Evolutionary conservation across 495 filamentous ascomycete species (phyloP), one percentile per base, ranked within the genome.

Genomic region (Penicillium angulare): DNA sequence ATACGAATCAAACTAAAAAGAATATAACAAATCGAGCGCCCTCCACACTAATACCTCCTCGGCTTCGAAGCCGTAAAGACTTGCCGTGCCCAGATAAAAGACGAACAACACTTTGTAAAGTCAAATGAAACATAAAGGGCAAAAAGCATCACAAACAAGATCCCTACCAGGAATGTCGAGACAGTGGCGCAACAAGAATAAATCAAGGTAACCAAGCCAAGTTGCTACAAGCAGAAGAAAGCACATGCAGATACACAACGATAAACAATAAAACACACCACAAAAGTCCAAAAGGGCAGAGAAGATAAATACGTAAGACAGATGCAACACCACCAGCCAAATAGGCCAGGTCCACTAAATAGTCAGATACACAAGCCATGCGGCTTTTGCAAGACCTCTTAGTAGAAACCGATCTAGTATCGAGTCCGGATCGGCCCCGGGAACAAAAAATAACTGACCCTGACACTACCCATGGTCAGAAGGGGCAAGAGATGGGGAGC

Each of bases 241-340:
- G 16, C 15, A 46, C 31, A 46, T 46, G 43, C 31, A 35, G 15
- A 18, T 46, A 46, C 29, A 46, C 26, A 45, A 45, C 13, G 27
- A 32, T 7, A 18, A 13, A 17, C 3, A 45, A 17, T n/a, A 13
- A 5, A 15, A 27, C 15, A 29, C 20, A 6, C 22, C 21, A 22
- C 8, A 33, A n/a, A 46, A 24, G 16, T 4, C 38, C 8, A n/a
- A 17, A 31, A 46, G 9, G 7, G 13, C 7, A 23, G 12, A 24
- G 22, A 18, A 34, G 9, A 6, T 8, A 24, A 31, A 32, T 15
- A n/a, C n/a, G 20, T 21, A 46, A 43, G 43, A 34, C 43, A 46
- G 6, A 46, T 35, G 43, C 23, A 26, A 43, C 21, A 43, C 40
- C n/a, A 43, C 7, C 12, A 6, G 21, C 6, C 10, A 21, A 46